Percentiles rank a stretch among this genome's conserved stretches.
These are phyloP conservation scores for Daldinia bambusicola DNA, from an alignment of 495 filamentous ascomycete genomes.

Conservation along the genomic window DNA sequence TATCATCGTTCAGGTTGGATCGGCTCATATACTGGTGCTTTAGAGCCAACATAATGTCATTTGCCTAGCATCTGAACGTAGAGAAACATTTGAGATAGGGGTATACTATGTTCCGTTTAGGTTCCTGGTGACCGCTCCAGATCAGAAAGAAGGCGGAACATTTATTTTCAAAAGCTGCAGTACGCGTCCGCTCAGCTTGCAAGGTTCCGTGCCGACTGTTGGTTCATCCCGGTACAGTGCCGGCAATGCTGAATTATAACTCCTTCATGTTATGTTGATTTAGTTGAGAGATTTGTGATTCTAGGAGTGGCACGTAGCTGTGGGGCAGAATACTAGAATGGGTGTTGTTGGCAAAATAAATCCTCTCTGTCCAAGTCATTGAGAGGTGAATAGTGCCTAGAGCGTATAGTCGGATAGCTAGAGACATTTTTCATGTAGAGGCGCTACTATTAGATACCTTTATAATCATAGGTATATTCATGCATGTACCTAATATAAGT, in stretches of 20 bases:
- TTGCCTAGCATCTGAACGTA: too few relatives aligned
- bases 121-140: not conserved
- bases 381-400: too few relatives aligned
- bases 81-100: too few relatives aligned
- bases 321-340: too few relatives aligned
- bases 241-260: not conserved
- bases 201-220: not conserved
- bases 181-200: not conserved
- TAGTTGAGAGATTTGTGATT: not conserved
- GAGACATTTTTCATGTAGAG: too few relatives aligned
- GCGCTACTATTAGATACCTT: too few relatives aligned
- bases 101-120: too few relatives aligned
- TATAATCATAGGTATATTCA: too few relatives aligned
- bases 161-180: slow-evolving; percentile 8
- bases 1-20: not conserved
- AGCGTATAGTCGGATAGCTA: too few relatives aligned
- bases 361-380: too few relatives aligned
- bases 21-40: not conserved
- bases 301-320: too few relatives aligned
- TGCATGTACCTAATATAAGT: too few relatives aligned
- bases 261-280: not conserved
- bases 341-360: not conserved
- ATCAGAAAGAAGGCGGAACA: slow-evolving; percentile 9
- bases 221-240: not conserved
- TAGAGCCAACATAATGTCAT: not conserved